Conservation (phyloP, 768 basidiomycete species). For the Mycena filopes region DNA sequence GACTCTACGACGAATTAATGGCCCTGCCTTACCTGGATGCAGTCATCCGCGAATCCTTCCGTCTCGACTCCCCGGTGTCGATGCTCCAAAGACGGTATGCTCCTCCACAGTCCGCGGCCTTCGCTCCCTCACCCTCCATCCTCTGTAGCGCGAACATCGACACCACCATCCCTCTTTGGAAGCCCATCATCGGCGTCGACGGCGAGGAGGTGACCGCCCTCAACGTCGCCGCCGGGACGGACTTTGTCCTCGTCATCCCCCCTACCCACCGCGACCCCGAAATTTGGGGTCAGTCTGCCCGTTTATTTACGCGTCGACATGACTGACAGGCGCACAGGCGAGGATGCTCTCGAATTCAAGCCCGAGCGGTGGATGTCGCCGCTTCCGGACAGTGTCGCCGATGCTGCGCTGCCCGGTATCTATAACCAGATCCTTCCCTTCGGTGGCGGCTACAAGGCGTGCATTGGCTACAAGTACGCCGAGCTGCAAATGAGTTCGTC, state of each 20-base stretch:
- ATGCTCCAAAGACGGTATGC: conserved; percentile 21
- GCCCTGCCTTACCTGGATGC: conserved; percentile 39
- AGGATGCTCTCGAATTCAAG: conserved; percentile 48
- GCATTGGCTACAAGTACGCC: conserved; percentile 49
- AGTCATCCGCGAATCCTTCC: conserved; percentile 38
- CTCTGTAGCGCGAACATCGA: conserved; percentile 42
- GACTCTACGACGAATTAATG: conserved; percentile 34
- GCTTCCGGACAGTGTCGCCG: conserved; percentile 38
- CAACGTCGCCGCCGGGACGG: conserved; percentile 43
- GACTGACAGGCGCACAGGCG: conserved; percentile 33
- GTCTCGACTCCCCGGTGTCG: conserved; percentile 34
- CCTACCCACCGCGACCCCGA: conserved; percentile 45
- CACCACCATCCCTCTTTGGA: conserved; percentile 45
- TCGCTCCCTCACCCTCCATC: not conserved
- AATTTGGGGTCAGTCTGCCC: conserved; percentile 42
- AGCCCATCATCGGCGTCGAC: conserved; percentile 38
- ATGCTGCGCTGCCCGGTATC: conserved; percentile 48
- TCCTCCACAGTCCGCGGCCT: not conserved
- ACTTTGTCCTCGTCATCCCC: conserved; percentile 42
- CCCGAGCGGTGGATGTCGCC: conserved; percentile 49
- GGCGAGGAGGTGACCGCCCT: conserved; percentile 41
- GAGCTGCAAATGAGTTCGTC: conserved; percentile 46
- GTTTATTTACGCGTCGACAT: no score
- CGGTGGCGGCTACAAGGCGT: conserved; percentile 40
- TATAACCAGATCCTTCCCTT: conserved; percentile 47